Evolutionary conservation across 441 rosid species (phyloP), one percentile per base, ranked within the genome.

Genomic region (Bruguiera hainesii): DNA sequence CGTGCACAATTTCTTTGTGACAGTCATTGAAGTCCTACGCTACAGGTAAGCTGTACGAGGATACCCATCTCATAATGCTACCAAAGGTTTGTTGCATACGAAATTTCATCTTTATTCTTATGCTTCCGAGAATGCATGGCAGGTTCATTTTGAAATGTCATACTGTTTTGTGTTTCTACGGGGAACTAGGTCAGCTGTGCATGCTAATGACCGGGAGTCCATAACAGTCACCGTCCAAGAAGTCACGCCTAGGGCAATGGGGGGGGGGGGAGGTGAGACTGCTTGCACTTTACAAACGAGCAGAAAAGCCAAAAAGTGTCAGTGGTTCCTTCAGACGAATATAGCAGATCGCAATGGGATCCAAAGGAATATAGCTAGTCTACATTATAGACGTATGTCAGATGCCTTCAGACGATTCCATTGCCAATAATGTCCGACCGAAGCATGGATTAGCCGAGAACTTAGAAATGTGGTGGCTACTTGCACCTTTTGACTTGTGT

Each of bases 161-260:
- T 50, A 58, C 55, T 69, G 39, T 67, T 62, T 55, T 62, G 72
- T 61, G 13, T 52, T 81, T 71, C 33, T 31, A 6, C 33, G 88
- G 99, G 99, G 99, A 83, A 94, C 99, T 66, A 88, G 98, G 78
- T 89, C 99, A 10, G 98, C 98, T 67, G 76, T 94, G 53, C 90
- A 94, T 78, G 84, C 89, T 73, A 90, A 91, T 79, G 80, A 82
- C 60, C 83, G 95, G 64, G 98, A 91, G 71, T 90, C 96, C 75
- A 79, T 95, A 65, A 85, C 94, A 48, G 98, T 91, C 50, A 91
- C 97, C 1, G 85, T 91, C 25, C 85, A 88, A 79, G 98, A 91
- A 74, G 99, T 91, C 79, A 90, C 87, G 33, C 96, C 99, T 59
- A 89, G 90, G 77, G 73, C 96, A 8, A 95, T 82, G 33, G 98